Conservation (phyloP, 2,329 filamentous ascomycete genomes). For the Zalaria obscura region DNA sequence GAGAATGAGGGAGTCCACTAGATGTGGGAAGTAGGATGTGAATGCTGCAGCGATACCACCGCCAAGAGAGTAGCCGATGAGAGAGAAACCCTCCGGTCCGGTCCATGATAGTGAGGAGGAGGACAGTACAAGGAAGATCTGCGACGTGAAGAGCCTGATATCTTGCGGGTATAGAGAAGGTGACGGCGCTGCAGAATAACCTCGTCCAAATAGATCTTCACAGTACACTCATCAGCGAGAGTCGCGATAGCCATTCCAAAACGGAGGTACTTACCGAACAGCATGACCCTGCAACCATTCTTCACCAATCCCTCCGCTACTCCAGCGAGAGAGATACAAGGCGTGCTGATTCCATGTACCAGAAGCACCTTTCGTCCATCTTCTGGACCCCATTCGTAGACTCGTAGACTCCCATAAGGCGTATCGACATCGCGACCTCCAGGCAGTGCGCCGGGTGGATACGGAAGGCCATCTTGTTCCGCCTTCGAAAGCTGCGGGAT, state of each 20-base stretch:
- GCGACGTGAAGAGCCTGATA: constrained; percentile 55
- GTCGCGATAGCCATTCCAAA: neutral
- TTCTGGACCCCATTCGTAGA: constrained; percentile 70
- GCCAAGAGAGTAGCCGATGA: constrained; percentile 70
- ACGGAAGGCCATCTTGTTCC: constrained; percentile 26
- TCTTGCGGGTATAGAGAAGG: constrained; percentile 57
- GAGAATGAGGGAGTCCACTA: constrained; percentile 58
- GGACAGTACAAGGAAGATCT: constrained; percentile 55
- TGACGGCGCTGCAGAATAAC: constrained; percentile 59
- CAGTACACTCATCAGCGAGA: neutral
- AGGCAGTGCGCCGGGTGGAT: constrained; percentile 57
- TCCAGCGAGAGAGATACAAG: constrained; percentile 52
- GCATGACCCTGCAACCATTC: constrained; percentile 60
- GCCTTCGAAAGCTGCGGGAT: neutral
- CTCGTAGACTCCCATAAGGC: constrained; percentile 55
- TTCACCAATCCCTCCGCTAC: constrained; percentile 51
- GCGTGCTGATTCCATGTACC: constrained; percentile 71
- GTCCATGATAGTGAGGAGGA: constrained; percentile 60
- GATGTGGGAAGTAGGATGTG: constrained; percentile 50
- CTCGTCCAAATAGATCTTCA: constrained; percentile 58
- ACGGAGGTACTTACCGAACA: constrained; percentile 45
- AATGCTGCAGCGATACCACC: constrained; percentile 61
- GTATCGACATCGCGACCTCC: constrained; percentile 54
- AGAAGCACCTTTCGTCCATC: constrained; percentile 58
- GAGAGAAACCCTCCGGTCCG: constrained; percentile 41